Base-by-base conservation (phyloP, 306 rosid species). In the Notholithocarpus densiflorus region DNA sequence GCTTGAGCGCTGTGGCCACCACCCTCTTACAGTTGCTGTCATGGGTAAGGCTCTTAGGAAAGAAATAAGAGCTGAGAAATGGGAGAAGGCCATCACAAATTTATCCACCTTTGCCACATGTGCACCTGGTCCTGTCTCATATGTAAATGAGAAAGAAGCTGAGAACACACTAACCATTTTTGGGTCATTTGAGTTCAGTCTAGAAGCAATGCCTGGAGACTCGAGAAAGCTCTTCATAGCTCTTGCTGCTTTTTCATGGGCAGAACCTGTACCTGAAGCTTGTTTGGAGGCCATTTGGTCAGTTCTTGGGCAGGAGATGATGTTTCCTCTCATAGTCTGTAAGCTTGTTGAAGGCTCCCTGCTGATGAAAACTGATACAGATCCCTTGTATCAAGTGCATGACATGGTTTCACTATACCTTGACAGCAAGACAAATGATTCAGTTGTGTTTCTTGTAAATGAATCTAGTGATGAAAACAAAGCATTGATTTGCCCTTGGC, bases 41-140 rank as follows among this genome's bases (percentile, higher is more conserved):
- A 82, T 76, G 85, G 85, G 85, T 2, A 82, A 81, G 73, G 81
- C 84, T 52, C 84, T 81, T 65, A 71, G 84, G 31, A 82, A 82
- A 73, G 85, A 82, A 82, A 56, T 29, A 3, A 72, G 82, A 77
- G 79, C 55, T 48, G 82, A 82, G 34, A 77, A 77, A 82, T 77
- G 82, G 85, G 82, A 73, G 53, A 73, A 82, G 23, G 82, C 82
- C 19, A 82, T 82, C 82, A 82, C 76, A 75, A 74, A 83, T 61
- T 69, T 83, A 72, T 74, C 83, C 40, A 83, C 83, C 59, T 74
- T 59, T 18, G 83, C 86, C 53, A 78, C 73, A 11, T 78, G 80
- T 69, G 86, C 83, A 37, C 80, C 77, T 14, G 86, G 86, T 62
- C 83, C 83, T 48, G 74, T 83, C 20, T 83, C 86, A 19, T 83